Evolutionary conservation across 2,329 filamentous ascomycete species (phyloP).

Genomic region (Magnaporthales sp.): DNA sequence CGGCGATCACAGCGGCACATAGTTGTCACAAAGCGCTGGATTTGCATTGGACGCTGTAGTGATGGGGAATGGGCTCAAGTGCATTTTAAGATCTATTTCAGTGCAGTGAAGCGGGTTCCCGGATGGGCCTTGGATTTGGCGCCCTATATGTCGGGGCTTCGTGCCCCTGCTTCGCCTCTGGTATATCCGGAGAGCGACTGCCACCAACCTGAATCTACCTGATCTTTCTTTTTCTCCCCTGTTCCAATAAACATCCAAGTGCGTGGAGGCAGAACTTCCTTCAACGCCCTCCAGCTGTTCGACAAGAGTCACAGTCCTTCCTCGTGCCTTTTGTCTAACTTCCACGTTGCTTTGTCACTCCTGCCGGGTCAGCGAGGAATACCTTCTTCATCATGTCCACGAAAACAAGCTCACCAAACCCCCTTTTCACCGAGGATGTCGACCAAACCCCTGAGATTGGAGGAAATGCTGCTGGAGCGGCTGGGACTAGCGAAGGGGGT

Average conservation of each 20-base stretch:
- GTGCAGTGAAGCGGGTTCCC: not conserved
- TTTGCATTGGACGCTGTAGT: not conserved
- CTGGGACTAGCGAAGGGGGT: conserved; percentile 50
- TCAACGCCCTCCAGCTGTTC: not conserved
- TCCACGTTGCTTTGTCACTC: not conserved
- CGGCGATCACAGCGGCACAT: not conserved
- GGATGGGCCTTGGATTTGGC: not conserved
- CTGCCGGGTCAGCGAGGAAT: not conserved
- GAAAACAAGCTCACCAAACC: conserved; percentile 26
- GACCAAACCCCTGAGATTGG: conserved; percentile 24
- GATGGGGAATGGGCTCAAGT: not conserved
- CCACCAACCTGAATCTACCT: not conserved
- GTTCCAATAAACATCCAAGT: not conserved
- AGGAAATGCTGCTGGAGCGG: conserved; percentile 51
- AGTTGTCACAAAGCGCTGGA: not conserved
- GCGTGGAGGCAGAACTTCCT: not conserved
- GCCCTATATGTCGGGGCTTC: not conserved
- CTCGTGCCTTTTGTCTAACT: not conserved
- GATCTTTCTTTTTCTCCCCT: not conserved
- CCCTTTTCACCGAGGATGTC: conserved; percentile 32
- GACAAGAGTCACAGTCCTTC: not conserved
- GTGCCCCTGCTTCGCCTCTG: not conserved
- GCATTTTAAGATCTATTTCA: not conserved
- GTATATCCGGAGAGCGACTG: not conserved
- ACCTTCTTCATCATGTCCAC: conserved; percentile 24